A percentile compares a stretch with the other conserved stretches of the same genome.
phyloP scores from a whole-genome alignment of 2,329 filamentous ascomycete genomes.

The Golovinomyces cichoracearum region DNA sequence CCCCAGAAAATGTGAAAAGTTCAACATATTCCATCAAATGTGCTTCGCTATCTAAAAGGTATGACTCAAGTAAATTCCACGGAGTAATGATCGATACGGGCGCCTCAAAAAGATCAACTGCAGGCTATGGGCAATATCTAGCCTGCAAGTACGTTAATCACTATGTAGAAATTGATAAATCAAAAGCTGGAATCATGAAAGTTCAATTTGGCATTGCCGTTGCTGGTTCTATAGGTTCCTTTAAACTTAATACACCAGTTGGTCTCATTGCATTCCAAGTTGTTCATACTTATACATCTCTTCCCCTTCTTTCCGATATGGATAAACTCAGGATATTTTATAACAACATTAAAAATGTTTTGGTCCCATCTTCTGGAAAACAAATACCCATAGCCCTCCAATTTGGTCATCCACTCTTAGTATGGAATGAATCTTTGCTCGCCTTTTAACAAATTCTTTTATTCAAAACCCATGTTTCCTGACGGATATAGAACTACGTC shows the following conservation, averaged over 20 bases:
- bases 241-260: background rate
- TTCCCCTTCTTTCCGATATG: background rate
- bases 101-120: background rate
- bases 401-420: slow-evolving; percentile 1
- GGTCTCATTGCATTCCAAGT: background rate
- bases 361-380: background rate
- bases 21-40: too few relatives aligned
- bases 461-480: background rate
- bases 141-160: background rate
- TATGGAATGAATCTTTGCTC: background rate
- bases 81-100: background rate
- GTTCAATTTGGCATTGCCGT: background rate
- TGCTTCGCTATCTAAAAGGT: background rate
- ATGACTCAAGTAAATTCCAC: background rate
- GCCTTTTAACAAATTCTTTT: background rate
- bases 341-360: background rate
- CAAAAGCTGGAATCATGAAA: background rate
- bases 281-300: background rate
- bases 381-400: background rate
- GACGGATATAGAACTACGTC: background rate
- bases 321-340: background rate
- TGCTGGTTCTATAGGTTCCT: background rate
- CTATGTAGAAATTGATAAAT: background rate
- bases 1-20: background rate
- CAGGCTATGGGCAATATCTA: background rate